Conservation (phyloP, 2,329 filamentous ascomycete species). For the Trichoderma endophyticum region DNA sequence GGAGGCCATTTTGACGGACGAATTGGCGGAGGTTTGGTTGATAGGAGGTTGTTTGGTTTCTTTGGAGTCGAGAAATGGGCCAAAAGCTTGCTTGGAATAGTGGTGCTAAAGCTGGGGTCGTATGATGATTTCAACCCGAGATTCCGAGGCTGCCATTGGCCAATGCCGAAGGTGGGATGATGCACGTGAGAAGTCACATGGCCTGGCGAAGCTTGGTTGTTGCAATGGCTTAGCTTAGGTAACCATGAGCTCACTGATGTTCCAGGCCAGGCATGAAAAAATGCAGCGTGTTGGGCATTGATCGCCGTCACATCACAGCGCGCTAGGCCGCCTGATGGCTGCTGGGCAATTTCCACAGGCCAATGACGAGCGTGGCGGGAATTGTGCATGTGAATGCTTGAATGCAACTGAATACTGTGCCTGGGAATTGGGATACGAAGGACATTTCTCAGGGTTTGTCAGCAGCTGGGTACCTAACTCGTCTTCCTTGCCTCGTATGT, state of each 20-base stretch:
- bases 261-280: neutral
- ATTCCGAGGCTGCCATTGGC: slow-evolving; percentile 27
- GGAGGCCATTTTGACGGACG: slow-evolving; percentile 50
- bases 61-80: slow-evolving; percentile 20
- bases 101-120: slow-evolving; percentile 13
- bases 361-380: neutral
- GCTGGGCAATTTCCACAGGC: slow-evolving; percentile 15
- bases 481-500: neutral
- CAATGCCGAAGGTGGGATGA: slow-evolving; percentile 28
- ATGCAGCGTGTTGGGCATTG: slow-evolving; percentile 8
- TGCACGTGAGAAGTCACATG: slow-evolving; percentile 25
- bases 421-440: neutral
- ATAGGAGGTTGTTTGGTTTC: slow-evolving; percentile 10
- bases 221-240: neutral
- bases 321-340: neutral
- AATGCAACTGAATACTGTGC: neutral
- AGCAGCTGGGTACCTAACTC: neutral
- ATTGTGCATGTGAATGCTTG: neutral
- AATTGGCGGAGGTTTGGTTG: slow-evolving; percentile 21
- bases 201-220: neutral
- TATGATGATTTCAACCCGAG: slow-evolving; percentile 18
- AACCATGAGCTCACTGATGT: slow-evolving; percentile 10
- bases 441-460: neutral
- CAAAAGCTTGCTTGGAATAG: slow-evolving; percentile 14
- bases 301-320: neutral